phyloP scores from a whole-genome alignment of 768 basidiomycete genomes.

The Mycena metata region DNA sequence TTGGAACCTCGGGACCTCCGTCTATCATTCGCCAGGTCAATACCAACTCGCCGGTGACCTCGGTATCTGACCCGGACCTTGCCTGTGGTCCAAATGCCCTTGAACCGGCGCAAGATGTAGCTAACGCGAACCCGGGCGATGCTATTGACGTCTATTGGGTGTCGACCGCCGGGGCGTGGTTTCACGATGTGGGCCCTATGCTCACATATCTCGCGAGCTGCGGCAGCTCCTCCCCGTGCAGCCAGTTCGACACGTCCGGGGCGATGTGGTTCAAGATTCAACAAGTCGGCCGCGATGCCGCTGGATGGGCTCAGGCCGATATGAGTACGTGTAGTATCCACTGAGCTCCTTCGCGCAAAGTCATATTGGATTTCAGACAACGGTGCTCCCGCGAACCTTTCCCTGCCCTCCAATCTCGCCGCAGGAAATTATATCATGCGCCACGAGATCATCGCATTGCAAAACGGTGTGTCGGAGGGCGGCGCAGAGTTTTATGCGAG shows the following conservation, averaged over 20 bases:
- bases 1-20: constrained; percentile 53
- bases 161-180: constrained; percentile 53
- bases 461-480: constrained; percentile 66
- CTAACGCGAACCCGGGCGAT: constrained; percentile 63
- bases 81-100: constrained; percentile 62
- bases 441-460: constrained; percentile 85
- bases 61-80: constrained; percentile 57
- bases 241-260: constrained; percentile 66
- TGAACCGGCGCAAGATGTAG: constrained; percentile 56
- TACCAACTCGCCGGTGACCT: constrained; percentile 61
- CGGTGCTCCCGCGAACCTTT: constrained; percentile 56
- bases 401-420: constrained; percentile 65
- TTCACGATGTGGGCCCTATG: constrained; percentile 75
- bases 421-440: constrained; percentile 83
- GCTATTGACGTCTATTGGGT: constrained; percentile 58
- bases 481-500: constrained; percentile 88
- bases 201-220: constrained; percentile 83
- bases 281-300: constrained; percentile 59
- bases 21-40: constrained; percentile 62
- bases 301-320: constrained; percentile 66
- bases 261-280: constrained; percentile 85
- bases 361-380: constrained; percentile 47
- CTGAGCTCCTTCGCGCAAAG: not conserved
- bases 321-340: constrained; percentile 57
- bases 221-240: constrained; percentile 65